Evolutionary conservation across 2,329 filamentous ascomycete genomes (phyloP).

Genomic region (Sporothrix protearum): DNA sequence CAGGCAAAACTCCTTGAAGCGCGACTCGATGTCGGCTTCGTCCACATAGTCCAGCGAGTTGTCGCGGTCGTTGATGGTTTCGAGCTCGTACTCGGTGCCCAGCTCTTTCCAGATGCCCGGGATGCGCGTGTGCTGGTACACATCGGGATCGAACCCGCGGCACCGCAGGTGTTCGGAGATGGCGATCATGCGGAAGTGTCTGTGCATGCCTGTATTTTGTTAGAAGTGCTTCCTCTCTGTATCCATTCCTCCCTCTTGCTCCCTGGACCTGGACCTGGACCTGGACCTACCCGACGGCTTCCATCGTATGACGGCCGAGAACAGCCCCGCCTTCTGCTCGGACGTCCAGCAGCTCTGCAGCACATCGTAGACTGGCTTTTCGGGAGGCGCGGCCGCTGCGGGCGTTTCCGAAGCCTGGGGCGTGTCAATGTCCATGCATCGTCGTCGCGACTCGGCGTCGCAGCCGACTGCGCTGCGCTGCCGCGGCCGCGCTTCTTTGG

Average conservation of each 20-base stretch:
- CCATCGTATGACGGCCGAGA: slow-evolving; percentile 89
- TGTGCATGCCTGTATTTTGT: slow-evolving; percentile 68
- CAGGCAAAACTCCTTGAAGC: slow-evolving; percentile 30
- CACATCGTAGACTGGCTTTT: slow-evolving; percentile 30
- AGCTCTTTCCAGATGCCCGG: slow-evolving; percentile 91
- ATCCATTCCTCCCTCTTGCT: neutral
- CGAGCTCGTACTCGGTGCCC: slow-evolving; percentile 73
- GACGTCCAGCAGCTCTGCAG: slow-evolving; percentile 82
- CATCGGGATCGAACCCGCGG: slow-evolving; percentile 70
- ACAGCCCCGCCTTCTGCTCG: slow-evolving; percentile 87
- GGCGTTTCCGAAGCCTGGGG: slow-evolving; percentile 53
- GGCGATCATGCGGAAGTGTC: slow-evolving; percentile 87
- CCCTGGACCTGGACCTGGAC: neutral
- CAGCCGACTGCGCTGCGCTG: slow-evolving; percentile 34
- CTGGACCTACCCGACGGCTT: slow-evolving; percentile 75
- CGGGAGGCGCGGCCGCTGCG: slow-evolving; percentile 34
- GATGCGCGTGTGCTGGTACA: slow-evolving; percentile 76
- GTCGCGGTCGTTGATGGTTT: slow-evolving; percentile 68
- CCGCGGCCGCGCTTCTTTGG: slow-evolving; percentile 66
- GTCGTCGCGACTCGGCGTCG: slow-evolving; percentile 50
- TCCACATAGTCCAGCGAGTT: slow-evolving; percentile 29
- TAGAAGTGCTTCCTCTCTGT: too few species aligned
- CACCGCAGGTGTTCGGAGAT: slow-evolving; percentile 77
- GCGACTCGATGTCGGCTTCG: slow-evolving; percentile 22
- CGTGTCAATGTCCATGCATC: slow-evolving; percentile 60